These are phyloP conservation scores for Entrophospora sp. DNA, from an alignment of 192 early-diverging fungal genomes.

Conservation along the genomic window DNA sequence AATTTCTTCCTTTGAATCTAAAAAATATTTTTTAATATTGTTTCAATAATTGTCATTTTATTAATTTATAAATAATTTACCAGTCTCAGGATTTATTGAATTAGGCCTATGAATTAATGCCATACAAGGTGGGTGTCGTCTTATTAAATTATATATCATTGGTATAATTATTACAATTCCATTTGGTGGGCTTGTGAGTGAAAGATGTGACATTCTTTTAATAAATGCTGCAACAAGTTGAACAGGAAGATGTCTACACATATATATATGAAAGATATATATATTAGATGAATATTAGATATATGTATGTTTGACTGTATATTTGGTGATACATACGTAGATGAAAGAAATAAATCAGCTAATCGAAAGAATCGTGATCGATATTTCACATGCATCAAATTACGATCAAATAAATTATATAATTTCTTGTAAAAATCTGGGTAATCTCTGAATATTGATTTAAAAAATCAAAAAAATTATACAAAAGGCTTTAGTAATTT, in stretches of 20 bases:
- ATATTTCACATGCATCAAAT: slow-evolving; percentile 91
- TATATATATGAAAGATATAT: background rate
- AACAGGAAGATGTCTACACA: slow-evolving; percentile 69
- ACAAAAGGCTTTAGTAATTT: too few relatives aligned
- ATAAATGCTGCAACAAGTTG: slow-evolving; percentile 89
- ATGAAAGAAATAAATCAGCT: slow-evolving; percentile 80
- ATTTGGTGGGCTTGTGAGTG: slow-evolving; percentile 77
- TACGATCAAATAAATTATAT: slow-evolving; percentile 82
- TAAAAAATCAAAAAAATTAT: too few relatives aligned
- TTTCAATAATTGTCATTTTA: slow-evolving; percentile 15
- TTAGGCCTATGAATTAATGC: slow-evolving; percentile 68
- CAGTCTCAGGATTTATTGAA: slow-evolving; percentile 33
- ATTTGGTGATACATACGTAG: slow-evolving; percentile 45
- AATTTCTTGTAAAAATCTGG: slow-evolving; percentile 96
- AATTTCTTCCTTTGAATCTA: background rate
- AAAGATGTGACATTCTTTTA: slow-evolving; percentile 80
- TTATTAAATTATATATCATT: slow-evolving; percentile 85
- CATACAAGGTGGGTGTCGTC: slow-evolving; percentile 86
- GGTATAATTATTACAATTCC: slow-evolving; percentile 81
- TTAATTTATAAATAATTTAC: background rate
- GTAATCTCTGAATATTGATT: slow-evolving; percentile 62
- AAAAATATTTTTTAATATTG: slow-evolving; percentile 8
- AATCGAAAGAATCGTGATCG: slow-evolving; percentile 90
- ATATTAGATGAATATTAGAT: background rate
- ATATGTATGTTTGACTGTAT: background rate